A percentile compares a stretch with the other conserved stretches of the same genome.
Conservation (phyloP, 2,329 filamentous ascomycete species). For the Fusarium verrucosum region DNA sequence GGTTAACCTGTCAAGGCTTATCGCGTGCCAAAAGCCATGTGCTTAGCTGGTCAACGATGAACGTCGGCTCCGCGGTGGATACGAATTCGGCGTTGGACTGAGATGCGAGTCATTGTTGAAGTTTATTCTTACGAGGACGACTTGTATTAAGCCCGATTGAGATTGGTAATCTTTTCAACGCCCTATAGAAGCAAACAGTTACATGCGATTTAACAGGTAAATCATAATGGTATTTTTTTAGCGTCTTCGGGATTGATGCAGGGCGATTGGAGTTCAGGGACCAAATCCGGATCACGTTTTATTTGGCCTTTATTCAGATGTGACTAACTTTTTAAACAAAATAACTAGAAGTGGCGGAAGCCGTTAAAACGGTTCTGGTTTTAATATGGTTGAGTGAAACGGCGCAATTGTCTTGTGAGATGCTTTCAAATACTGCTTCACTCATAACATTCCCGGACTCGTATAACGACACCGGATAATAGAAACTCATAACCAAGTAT, state of each 20-base stretch:
- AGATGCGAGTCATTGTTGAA: slow-evolving; percentile 20
- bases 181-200: neutral
- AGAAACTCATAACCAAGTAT: too few species aligned
- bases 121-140: neutral
- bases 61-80: slow-evolving; percentile 35
- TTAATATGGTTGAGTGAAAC: too few species aligned
- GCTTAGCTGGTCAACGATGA: neutral
- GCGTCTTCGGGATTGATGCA: neutral
- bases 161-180: neutral
- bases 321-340: too few species aligned
- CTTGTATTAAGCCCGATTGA: neutral
- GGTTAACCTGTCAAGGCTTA: neutral
- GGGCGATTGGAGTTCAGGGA: neutral
- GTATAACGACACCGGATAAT: too few species aligned
- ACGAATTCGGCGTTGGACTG: neutral
- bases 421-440: too few species aligned
- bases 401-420: too few species aligned
- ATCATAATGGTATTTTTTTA: neutral
- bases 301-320: rapidly evolving
- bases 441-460: too few species aligned
- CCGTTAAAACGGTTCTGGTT: too few species aligned
- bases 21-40: neutral
- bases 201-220: neutral
- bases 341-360: too few species aligned
- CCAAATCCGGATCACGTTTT: rapidly evolving